Evolutionary conservation across 1,284 basidiomycete genomes (phyloP).

Genomic region (Cutaneotrichosporon curvatum): DNA sequence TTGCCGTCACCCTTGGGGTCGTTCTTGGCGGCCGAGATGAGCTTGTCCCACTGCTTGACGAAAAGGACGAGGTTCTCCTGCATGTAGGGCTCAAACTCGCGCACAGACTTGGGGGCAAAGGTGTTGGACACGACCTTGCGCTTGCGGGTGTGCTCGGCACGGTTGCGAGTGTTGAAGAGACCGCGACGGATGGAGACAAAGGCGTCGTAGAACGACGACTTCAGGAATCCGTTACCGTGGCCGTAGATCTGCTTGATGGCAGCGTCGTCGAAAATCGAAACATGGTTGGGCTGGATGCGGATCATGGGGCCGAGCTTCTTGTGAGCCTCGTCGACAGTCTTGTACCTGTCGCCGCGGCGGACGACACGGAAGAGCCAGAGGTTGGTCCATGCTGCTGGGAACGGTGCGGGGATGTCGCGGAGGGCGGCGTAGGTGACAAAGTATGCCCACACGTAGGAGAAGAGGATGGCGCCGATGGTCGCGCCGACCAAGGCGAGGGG

Average conservation of each 20-base stretch:
- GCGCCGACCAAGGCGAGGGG: constrained; percentile 1
- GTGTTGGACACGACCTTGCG: constrained; percentile 83
- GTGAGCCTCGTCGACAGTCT: constrained; percentile 69
- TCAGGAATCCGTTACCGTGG: constrained; percentile 69
- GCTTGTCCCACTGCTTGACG: constrained; percentile 69
- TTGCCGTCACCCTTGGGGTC: constrained; percentile 49
- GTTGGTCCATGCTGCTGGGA: constrained; percentile 66
- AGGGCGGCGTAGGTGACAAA: constrained; percentile 11
- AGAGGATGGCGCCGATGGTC: constrained; percentile 1
- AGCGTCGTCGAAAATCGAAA: constrained; percentile 71
- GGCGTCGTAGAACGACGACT: constrained; percentile 65
- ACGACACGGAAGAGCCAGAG: constrained; percentile 65
- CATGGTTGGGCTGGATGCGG: constrained; percentile 79
- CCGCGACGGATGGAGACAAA: constrained; percentile 62
- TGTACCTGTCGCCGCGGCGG: constrained; percentile 64
- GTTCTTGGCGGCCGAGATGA: constrained; percentile 56
- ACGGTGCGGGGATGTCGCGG: constrained; percentile 57
- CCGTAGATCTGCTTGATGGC: constrained; percentile 64
- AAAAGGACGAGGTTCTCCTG: constrained; percentile 58
- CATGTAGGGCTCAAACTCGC: constrained; percentile 69
- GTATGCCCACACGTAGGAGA: constrained; percentile 14
- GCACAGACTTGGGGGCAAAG: constrained; percentile 58
- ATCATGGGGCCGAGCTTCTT: constrained; percentile 67
- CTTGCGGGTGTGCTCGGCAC: constrained; percentile 75
- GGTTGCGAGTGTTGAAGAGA: constrained; percentile 53